A percentile compares a stretch with the other conserved stretches of the same genome.
Conservation (phyloP, 225 moss, liverwort and hornwort genomes). For the Bryum argenteum region DNA sequence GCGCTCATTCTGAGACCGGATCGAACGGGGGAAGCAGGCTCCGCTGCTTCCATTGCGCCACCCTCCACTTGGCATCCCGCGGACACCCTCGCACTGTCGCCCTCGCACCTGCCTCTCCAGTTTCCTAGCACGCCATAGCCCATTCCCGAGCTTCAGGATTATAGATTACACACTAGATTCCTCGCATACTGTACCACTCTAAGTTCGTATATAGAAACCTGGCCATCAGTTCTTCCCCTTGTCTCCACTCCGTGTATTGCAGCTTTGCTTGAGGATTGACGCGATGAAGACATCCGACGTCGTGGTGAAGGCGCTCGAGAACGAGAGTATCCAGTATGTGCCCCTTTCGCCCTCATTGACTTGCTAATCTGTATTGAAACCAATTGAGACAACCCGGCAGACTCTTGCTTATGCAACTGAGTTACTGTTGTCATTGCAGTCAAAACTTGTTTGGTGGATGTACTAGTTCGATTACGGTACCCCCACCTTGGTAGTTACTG, state of each 20-base stretch:
- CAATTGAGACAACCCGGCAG: too few species aligned
- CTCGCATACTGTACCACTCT: neutral
- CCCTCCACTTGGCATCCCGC: neutral
- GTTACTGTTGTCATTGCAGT: too few species aligned
- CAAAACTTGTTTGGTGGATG: too few species aligned
- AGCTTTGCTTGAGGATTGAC: neutral
- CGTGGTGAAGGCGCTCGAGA: conserved; percentile 59
- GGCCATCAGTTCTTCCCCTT: neutral
- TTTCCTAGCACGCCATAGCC: neutral
- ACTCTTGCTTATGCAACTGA: too few species aligned
- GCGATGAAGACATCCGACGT: conserved; percentile 62
- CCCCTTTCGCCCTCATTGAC: too few species aligned
- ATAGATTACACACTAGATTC: neutral
- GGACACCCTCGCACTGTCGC: neutral
- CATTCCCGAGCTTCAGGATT: neutral
- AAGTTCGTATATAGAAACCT: too few species aligned
- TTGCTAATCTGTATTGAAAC: too few species aligned
- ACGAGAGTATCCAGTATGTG: conserved; percentile 57
- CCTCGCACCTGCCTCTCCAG: neutral
- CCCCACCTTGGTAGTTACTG: too few species aligned
- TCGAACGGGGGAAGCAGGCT: neutral
- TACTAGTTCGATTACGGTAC: too few species aligned
- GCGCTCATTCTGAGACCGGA: too few species aligned
- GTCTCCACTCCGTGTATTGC: too few species aligned
- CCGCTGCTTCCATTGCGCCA: conserved; percentile 10